Evolutionary conservation across 805 yeast genomes (phyloP).

Genomic region (Schizosaccharomyces octosporus): DNA sequence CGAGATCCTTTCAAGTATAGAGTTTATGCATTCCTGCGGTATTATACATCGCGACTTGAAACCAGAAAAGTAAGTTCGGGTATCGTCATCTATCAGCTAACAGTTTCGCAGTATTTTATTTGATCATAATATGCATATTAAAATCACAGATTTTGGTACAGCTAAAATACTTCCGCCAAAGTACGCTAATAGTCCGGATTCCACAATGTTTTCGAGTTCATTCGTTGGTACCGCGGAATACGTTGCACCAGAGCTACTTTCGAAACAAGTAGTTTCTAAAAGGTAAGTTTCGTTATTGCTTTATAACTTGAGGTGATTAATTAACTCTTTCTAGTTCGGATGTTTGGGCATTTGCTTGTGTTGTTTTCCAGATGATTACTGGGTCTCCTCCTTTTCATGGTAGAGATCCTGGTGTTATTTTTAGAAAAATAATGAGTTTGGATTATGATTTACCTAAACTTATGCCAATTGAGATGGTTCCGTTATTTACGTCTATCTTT

Average conservation of each 20-base stretch:
- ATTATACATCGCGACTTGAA: constrained; percentile 84
- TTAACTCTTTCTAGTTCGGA: neutral
- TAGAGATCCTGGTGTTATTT: neutral
- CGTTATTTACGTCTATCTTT: neutral
- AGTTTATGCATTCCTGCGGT: constrained; percentile 70
- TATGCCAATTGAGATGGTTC: neutral
- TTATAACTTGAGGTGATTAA: too few relatives aligned
- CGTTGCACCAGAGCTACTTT: constrained; percentile 1
- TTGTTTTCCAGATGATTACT: neutral
- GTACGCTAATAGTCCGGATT: constrained; percentile 5
- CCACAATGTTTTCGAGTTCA: constrained; percentile 30
- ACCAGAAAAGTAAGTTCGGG: constrained; percentile 42
- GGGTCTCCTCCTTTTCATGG: constrained; percentile 1
- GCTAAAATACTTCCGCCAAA: constrained; percentile 42
- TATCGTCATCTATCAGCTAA: neutral
- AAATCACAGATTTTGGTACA: constrained; percentile 96
- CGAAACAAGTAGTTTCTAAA: neutral
- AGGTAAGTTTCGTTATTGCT: neutral
- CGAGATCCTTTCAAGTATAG: constrained; percentile 71
- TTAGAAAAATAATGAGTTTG: neutral
- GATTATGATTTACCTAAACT: neutral
- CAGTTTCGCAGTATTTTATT: constrained; percentile 27
- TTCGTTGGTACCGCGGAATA: constrained; percentile 5
- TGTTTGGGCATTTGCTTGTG: neutral
- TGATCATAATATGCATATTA: constrained; percentile 61